Evolutionary conservation across 164 flowering plant genomes (phyloP).

Genomic region (Annona cherimola): DNA sequence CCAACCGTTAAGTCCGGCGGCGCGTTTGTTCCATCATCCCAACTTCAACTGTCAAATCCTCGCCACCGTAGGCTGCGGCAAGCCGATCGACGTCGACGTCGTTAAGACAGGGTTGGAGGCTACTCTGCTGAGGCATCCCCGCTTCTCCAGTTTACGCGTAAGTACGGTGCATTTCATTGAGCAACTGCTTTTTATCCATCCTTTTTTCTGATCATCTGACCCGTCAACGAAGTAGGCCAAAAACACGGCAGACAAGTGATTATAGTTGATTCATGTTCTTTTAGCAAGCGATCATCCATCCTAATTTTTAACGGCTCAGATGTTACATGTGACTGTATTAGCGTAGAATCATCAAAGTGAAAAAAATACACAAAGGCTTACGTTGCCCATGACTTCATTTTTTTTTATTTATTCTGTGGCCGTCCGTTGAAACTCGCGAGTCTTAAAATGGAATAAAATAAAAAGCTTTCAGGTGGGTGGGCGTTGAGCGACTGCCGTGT

Average conservation of each 20-base stretch:
- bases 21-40: conserved; percentile 39
- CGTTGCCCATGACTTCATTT: no score
- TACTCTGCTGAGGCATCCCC: conserved; percentile 33
- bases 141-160: conserved; percentile 53
- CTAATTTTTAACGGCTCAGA: background rate
- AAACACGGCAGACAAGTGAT: background rate
- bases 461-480: no score
- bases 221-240: background rate
- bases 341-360: no score
- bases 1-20: conserved; percentile 43
- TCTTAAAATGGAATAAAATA: no score
- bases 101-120: conserved; percentile 19
- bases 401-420: no score
- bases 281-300: background rate
- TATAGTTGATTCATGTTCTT: background rate
- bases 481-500: no score
- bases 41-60: conserved; percentile 33
- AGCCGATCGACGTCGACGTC: conserved; percentile 18
- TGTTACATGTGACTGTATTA: background rate
- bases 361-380: no score
- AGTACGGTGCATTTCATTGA: background rate
- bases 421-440: no score
- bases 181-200: background rate
- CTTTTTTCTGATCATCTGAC: background rate
- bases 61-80: conserved; percentile 41